Evolutionary conservation across 2,329 filamentous ascomycete species (phyloP).

Genomic region (Calonectria fujianensis): DNA sequence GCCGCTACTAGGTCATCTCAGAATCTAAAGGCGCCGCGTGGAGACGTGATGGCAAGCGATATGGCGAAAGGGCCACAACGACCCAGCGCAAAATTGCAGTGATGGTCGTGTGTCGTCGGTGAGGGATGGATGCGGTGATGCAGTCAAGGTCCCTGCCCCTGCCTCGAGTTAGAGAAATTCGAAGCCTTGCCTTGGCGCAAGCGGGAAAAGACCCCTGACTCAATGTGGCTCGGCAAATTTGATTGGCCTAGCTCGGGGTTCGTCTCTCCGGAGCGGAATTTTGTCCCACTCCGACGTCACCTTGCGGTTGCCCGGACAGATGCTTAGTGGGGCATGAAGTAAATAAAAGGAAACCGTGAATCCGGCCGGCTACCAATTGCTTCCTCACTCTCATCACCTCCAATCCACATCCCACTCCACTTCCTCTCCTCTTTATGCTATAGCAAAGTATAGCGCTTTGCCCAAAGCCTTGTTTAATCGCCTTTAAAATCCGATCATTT

Average conservation of each 20-base stretch:
- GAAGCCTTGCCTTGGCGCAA: conserved; percentile 44
- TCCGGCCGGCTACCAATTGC: conserved; percentile 40
- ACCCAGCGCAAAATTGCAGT: conserved; percentile 12
- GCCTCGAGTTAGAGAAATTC: conserved; percentile 46
- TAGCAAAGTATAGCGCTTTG: conserved; percentile 50
- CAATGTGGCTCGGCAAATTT: conserved; percentile 20
- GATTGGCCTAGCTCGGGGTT: conserved; percentile 46
- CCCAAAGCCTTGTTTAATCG: conserved; percentile 50
- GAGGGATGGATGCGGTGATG: conserved; percentile 49
- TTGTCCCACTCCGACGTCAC: conserved; percentile 45
- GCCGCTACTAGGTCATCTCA: conserved; percentile 51
- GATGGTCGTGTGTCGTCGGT: conserved; percentile 47
- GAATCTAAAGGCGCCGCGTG: conserved; percentile 26
- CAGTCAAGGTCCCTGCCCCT: conserved; percentile 47
- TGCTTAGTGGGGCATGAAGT: conserved; percentile 61
- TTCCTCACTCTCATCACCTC: conserved; percentile 49
- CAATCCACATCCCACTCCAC: conserved; percentile 35
- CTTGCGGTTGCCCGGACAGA: conserved; percentile 62
- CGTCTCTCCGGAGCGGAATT: conserved; percentile 48
- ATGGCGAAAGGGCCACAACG: conserved; percentile 4
- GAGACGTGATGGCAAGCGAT: neutral
- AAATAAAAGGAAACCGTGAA: conserved; percentile 66
- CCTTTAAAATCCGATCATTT: conserved; percentile 53
- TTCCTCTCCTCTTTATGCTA: conserved; percentile 34
- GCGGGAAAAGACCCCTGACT: conserved; percentile 39